Percentiles rank a stretch among this genome's conserved stretches.
Conservation (phyloP, 2,329 filamentous ascomycete species). For the Neofusicoccum umdonicola region DNA sequence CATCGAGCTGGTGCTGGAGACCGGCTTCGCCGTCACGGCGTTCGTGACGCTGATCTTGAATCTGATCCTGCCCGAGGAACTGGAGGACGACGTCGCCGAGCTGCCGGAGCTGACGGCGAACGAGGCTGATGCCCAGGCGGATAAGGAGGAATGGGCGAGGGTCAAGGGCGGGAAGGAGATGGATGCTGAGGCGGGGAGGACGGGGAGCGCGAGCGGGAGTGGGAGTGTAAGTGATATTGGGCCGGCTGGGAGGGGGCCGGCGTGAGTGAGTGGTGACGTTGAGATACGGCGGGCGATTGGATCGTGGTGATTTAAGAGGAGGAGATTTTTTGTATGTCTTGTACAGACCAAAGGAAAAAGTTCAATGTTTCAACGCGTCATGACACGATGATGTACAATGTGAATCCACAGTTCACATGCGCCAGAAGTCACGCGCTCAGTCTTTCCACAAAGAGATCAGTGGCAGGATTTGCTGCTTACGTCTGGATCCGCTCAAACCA, state of each 20-base stretch:
- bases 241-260: not conserved
- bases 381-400: too few relatives aligned
- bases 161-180: conserved; percentile 34
- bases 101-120: conserved; percentile 41
- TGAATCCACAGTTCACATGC: too few relatives aligned
- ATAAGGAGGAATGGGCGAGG: conserved; percentile 29
- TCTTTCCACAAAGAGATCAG: not conserved
- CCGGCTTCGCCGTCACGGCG: conserved; percentile 72
- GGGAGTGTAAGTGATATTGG: not conserved
- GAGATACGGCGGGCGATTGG: not conserved
- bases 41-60: conserved; percentile 73
- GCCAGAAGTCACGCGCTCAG: not conserved
- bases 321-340: not conserved
- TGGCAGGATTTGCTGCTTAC: too few relatives aligned
- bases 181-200: conserved; percentile 37
- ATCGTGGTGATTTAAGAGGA: not conserved
- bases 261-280: not conserved
- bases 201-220: conserved; percentile 22
- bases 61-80: conserved; percentile 69
- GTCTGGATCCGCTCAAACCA: too few relatives aligned
- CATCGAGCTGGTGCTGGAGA: conserved; percentile 47
- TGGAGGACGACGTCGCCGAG: conserved; percentile 41
- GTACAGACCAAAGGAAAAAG: too few relatives aligned
- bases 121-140: conserved; percentile 36
- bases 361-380: too few relatives aligned